These are phyloP conservation scores for Colletotrichum navitas DNA, from an alignment of 2,329 filamentous ascomycete species.

Conservation along the genomic window DNA sequence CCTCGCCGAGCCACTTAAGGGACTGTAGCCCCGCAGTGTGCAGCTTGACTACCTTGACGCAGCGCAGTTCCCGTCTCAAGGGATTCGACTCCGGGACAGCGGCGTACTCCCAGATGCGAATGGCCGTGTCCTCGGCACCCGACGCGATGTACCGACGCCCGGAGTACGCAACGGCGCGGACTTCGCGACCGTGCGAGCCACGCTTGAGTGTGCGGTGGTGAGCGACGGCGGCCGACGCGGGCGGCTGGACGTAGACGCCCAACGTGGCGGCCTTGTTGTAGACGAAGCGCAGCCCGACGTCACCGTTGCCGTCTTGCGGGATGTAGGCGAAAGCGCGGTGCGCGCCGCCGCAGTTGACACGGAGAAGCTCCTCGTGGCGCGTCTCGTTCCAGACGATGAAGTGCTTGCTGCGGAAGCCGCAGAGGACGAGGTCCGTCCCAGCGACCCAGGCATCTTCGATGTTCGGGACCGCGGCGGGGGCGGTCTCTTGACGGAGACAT, in stretches of 20 bases:
- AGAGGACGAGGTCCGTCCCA: conserved; percentile 73
- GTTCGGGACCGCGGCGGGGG: conserved; percentile 79
- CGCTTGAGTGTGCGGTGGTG: conserved; percentile 66
- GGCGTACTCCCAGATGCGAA: conserved; percentile 76
- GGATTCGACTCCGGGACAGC: conserved; percentile 39
- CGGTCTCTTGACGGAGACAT: conserved; percentile 75
- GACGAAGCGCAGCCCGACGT: conserved; percentile 65
- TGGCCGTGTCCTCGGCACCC: conserved; percentile 78
- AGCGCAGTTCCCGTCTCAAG: conserved; percentile 52
- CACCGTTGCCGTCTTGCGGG: conserved; percentile 45
- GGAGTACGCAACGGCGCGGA: conserved; percentile 66
- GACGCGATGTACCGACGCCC: conserved; percentile 66
- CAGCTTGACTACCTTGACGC: conserved; percentile 75
- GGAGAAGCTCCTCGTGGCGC: conserved; percentile 75
- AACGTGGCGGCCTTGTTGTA: conserved; percentile 79
- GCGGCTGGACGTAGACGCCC: conserved; percentile 59
- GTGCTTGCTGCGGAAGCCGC: conserved; percentile 83
- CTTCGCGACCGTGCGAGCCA: conserved; percentile 89
- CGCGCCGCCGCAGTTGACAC: conserved; percentile 85
- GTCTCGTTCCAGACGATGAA: conserved; percentile 88
- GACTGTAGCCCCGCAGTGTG: conserved; percentile 89
- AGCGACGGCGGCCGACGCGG: conserved; percentile 41
- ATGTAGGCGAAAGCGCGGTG: conserved; percentile 79
- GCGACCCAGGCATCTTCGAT: conserved; percentile 79
- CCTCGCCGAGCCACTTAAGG: conserved; percentile 74